These are phyloP conservation scores for Boletus nobilissimus DNA, from an alignment of 1,284 basidiomycete species.

Conservation along the genomic window DNA sequence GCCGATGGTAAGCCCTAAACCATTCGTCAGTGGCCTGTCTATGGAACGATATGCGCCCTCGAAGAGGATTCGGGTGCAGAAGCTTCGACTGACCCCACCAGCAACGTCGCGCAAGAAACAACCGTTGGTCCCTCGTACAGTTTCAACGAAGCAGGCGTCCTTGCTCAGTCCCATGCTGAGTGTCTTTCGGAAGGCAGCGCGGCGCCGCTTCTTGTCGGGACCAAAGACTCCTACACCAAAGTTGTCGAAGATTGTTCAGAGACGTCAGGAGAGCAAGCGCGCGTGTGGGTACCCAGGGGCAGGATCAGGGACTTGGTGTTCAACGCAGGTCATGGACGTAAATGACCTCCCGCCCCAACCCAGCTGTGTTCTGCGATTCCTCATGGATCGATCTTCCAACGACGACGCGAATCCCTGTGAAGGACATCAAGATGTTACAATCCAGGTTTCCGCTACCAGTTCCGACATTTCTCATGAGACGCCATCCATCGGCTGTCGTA, in stretches of 20 bases:
- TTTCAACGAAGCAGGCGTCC: neutral
- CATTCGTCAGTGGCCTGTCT: conserved; percentile 20
- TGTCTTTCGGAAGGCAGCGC: neutral
- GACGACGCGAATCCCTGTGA: neutral
- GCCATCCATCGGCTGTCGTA: neutral
- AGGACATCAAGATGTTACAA: neutral
- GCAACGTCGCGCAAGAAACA: neutral
- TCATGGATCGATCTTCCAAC: neutral
- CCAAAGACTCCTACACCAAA: neutral
- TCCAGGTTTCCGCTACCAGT: neutral
- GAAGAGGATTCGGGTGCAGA: neutral
- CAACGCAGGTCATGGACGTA: neutral
- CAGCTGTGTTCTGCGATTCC: conserved; percentile 11
- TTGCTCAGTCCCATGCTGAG: neutral
- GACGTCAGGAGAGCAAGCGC: neutral
- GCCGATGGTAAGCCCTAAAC: conserved; percentile 5
- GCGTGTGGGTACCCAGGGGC: too few relatives aligned
- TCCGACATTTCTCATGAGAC: neutral
- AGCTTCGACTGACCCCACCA: too few relatives aligned
- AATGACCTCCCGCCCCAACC: neutral
- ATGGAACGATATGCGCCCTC: conserved; percentile 19
- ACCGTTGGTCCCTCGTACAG: neutral
- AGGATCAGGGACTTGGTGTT: neutral
- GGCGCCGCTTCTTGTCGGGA: neutral
- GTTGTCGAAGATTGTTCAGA: neutral